Percentiles rank a stretch among this genome's conserved stretches.
Conservation (phyloP, 2,329 filamentous ascomycete genomes). For the Graphilbum fragrans region DNA sequence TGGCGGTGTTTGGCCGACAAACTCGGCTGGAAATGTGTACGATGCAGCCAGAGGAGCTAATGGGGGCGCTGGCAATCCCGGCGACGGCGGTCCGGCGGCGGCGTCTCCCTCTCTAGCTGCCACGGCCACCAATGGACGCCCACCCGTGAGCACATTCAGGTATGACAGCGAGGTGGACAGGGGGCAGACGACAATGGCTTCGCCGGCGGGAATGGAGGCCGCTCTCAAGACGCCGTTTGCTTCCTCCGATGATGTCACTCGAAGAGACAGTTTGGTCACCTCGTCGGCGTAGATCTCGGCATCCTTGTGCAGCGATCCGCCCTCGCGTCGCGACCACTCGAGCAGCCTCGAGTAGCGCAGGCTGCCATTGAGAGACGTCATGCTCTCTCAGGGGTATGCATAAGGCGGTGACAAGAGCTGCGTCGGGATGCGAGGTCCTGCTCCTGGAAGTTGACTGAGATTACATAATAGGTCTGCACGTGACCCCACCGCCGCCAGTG, state of each 20-base stretch:
- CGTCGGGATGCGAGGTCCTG: too few species aligned
- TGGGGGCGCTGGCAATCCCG: slow-evolving; percentile 7
- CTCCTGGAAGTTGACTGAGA: too few species aligned
- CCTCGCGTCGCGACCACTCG: not conserved
- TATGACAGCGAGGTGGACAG: slow-evolving; percentile 44
- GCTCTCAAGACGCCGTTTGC: slow-evolving; percentile 2
- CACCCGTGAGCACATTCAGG: slow-evolving; percentile 35
- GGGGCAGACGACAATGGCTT: slow-evolving; percentile 39
- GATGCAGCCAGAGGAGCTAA: slow-evolving; percentile 34
- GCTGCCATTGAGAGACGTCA: not conserved
- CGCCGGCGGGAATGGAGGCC: too few species aligned
- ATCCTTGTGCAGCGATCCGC: not conserved
- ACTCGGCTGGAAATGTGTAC: slow-evolving; percentile 36
- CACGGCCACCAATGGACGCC: slow-evolving; percentile 14
- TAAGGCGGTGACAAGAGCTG: too few species aligned
- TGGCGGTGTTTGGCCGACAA: slow-evolving; percentile 37
- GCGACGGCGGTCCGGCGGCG: not conserved
- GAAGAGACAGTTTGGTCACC: slow-evolving; percentile 40
- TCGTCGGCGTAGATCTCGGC: slow-evolving; percentile 41
- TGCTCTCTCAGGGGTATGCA: not conserved
- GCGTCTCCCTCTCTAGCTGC: not conserved
- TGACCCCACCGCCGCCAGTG: too few species aligned
- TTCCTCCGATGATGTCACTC: slow-evolving; percentile 25
- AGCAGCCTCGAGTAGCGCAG: not conserved
- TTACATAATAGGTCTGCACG: too few species aligned